These are phyloP conservation scores for Colletotrichum coccodes DNA, from an alignment of 2,329 filamentous ascomycete species.

Conservation along the genomic window DNA sequence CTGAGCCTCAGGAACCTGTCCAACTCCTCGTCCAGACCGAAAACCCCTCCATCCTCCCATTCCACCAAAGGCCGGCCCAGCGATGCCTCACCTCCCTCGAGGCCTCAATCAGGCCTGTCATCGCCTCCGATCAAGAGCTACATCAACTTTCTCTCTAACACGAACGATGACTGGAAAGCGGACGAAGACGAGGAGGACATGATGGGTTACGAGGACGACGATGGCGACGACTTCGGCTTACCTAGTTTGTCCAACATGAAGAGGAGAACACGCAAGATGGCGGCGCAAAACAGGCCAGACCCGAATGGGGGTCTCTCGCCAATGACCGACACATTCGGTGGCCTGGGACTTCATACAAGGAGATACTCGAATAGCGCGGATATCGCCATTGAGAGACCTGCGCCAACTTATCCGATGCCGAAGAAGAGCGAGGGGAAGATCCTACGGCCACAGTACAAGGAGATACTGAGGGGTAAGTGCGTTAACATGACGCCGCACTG, in stretches of 20 bases:
- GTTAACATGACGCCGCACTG: neutral
- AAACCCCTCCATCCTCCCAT: conserved; percentile 77
- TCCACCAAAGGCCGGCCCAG: conserved; percentile 62
- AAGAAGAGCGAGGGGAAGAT: conserved; percentile 96
- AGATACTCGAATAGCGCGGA: conserved; percentile 88
- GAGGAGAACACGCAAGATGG: conserved; percentile 70
- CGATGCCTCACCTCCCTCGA: conserved; percentile 67
- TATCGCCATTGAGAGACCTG: conserved; percentile 89
- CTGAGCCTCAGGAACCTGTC: conserved; percentile 64
- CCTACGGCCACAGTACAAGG: conserved; percentile 95
- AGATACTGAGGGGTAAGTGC: conserved; percentile 78
- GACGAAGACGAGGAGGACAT: conserved; percentile 80
- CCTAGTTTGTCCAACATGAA: conserved; percentile 94
- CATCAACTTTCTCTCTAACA: conserved; percentile 82
- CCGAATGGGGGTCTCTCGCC: conserved; percentile 45
- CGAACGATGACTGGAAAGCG: conserved; percentile 83
- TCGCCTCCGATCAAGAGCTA: conserved; percentile 79
- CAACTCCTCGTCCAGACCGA: conserved; percentile 71
- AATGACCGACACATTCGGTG: conserved; percentile 48
- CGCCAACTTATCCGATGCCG: conserved; percentile 84
- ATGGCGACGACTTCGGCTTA: conserved; percentile 94
- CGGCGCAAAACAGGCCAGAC: conserved; percentile 51
- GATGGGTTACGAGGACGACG: conserved; percentile 82
- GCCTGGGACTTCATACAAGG: conserved; percentile 52
- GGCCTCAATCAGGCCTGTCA: conserved; percentile 61